Conservation (phyloP, 2,329 filamentous ascomycete species). For the Fusarium nisikadoi region DNA sequence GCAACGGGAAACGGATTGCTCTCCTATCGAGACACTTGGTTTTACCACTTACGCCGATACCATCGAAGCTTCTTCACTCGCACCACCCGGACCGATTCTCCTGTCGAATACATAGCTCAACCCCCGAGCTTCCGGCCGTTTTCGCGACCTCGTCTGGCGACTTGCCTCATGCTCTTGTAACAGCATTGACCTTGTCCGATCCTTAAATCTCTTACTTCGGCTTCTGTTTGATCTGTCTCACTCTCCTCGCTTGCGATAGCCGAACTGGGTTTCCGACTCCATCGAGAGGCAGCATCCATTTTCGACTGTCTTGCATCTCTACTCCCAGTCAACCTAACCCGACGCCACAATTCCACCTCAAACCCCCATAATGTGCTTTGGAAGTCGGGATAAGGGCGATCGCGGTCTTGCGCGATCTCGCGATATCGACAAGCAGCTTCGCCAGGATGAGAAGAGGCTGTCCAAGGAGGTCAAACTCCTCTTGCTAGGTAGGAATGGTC, state of each 20-base stretch:
- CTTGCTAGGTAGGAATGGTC: conserved; percentile 74
- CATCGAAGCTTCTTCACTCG: background rate
- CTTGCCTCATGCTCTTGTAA: background rate
- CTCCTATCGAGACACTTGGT: conserved; percentile 9
- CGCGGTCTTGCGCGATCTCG: conserved; percentile 66
- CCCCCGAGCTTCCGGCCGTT: background rate
- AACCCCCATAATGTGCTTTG: conserved; percentile 69
- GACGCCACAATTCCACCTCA: conserved; percentile 4
- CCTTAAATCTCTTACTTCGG: background rate
- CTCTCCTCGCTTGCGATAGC: conserved; percentile 2
- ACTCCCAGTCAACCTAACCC: background rate
- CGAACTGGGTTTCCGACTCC: background rate
- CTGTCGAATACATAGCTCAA: conserved; percentile 3
- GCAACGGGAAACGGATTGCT: conserved; percentile 11
- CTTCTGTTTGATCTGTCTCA: conserved; percentile 3
- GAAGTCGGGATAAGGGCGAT: conserved; percentile 61
- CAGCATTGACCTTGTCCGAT: background rate
- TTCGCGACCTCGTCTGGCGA: conserved; percentile 14
- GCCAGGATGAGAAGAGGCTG: conserved; percentile 87
- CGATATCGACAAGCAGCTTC: conserved; percentile 88
- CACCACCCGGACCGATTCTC: background rate
- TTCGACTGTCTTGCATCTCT: conserved; percentile 1
- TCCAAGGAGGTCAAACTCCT: conserved; percentile 92
- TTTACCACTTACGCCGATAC: conserved; percentile 1
- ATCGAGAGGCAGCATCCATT: background rate